phyloP scores from a whole-genome alignment of 108 stramenopile genomes.

The Cylindrotheca closterium region DNA sequence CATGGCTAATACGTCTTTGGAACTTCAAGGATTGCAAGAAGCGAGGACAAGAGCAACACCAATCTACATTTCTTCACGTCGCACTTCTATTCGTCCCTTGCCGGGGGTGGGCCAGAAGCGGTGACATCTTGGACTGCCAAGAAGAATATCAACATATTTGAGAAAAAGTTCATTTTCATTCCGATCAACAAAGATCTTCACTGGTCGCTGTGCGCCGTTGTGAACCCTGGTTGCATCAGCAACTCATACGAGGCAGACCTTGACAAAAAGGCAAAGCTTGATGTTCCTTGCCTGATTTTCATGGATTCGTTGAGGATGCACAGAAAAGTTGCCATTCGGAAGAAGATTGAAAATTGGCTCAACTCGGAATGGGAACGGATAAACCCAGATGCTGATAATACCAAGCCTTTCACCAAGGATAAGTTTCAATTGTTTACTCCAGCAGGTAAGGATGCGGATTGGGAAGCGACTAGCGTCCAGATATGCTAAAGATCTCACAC shows the following conservation, averaged over 20 bases:
- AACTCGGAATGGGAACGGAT: conserved; percentile 75
- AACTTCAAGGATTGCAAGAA: conserved; percentile 35
- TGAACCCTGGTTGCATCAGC: conserved; percentile 79
- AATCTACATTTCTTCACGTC: conserved; percentile 82
- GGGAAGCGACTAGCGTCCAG: neutral
- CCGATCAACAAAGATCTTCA: conserved; percentile 92
- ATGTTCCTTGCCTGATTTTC: conserved; percentile 64
- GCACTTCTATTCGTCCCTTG: conserved; percentile 83
- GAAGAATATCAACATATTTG: conserved; percentile 87
- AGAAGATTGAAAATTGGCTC: conserved; percentile 61
- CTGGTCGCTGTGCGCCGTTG: conserved; percentile 94
- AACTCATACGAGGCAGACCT: conserved; percentile 4
- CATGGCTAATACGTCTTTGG: conserved; percentile 1
- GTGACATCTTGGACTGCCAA: conserved; percentile 78
- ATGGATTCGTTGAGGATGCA: conserved; percentile 84
- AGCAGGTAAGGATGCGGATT: conserved; percentile 43
- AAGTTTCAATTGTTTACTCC: conserved; percentile 56
- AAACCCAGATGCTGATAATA: conserved; percentile 5
- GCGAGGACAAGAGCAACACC: conserved; percentile 36
- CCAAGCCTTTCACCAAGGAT: conserved; percentile 29
- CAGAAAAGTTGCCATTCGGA: conserved; percentile 44
- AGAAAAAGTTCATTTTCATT: conserved; percentile 88
- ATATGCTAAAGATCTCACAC: neutral
- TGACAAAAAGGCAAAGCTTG: conserved; percentile 3
- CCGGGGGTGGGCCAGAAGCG: conserved; percentile 52